Evolutionary conservation across 768 basidiomycete species (phyloP).

Genomic region (Lepiota venenata): DNA sequence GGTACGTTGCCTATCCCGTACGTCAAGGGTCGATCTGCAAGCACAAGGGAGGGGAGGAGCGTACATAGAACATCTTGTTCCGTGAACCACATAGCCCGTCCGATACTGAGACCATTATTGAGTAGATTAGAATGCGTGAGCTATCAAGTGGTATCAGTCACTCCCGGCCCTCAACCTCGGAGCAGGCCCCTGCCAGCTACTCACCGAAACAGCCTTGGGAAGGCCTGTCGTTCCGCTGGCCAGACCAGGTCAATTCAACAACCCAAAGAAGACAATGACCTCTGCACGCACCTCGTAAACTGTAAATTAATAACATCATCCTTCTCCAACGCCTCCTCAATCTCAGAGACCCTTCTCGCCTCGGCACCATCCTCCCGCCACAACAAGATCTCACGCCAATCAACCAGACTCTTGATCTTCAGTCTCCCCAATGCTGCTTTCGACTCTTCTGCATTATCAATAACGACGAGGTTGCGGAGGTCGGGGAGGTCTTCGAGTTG

Average conservation of each 20-base stretch:
- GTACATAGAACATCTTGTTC: conserved; percentile 66
- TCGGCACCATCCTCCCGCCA: conserved; percentile 59
- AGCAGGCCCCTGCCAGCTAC: conserved; percentile 14
- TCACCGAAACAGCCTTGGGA: conserved; percentile 82
- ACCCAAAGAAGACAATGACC: not conserved
- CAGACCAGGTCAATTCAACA: not conserved
- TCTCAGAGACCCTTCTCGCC: conserved; percentile 37
- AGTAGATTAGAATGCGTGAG: conserved; percentile 77
- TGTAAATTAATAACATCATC: conserved; percentile 82
- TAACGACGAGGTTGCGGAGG: conserved; percentile 60
- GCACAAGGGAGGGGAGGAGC: conserved; percentile 1
- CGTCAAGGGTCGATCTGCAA: not conserved
- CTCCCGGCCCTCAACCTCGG: not conserved
- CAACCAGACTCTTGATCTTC: conserved; percentile 48
- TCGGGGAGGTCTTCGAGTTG: conserved; percentile 56
- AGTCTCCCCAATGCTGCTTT: conserved; percentile 34
- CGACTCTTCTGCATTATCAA: conserved; percentile 53
- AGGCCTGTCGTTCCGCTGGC: conserved; percentile 74
- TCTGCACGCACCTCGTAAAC: conserved; percentile 65
- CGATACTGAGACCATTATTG: conserved; percentile 74
- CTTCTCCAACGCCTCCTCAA: conserved; percentile 37
- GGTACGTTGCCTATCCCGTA: conserved; percentile 66
- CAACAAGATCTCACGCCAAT: conserved; percentile 70
- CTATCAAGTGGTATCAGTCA: conserved; percentile 27
- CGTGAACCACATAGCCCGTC: conserved; percentile 66